Evolutionary conservation across 805 yeast genomes (phyloP).

Genomic region (Pichia heedii): DNA sequence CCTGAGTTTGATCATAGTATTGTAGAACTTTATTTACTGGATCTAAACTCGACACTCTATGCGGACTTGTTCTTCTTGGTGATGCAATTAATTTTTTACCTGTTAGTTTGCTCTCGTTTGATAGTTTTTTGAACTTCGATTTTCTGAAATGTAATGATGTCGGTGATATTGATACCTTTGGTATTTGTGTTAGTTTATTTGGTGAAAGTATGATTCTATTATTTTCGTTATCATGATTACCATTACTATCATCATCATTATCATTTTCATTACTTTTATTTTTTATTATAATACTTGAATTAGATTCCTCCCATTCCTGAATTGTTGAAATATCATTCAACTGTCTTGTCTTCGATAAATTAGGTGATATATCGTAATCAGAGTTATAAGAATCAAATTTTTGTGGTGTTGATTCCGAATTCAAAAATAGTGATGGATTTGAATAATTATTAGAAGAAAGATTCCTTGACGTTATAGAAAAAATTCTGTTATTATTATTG

Average conservation of each 20-base stretch:
- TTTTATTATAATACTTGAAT: constrained; percentile 6
- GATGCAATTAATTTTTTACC: constrained; percentile 11
- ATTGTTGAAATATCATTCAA: background rate
- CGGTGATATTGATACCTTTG: background rate
- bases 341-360: background rate
- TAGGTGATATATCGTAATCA: constrained; percentile 1
- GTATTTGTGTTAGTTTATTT: background rate
- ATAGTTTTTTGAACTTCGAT: background rate
- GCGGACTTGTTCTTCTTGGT: constrained; percentile 14
- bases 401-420: constrained; percentile 8
- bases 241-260: background rate
- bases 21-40: constrained; percentile 6
- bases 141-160: background rate
- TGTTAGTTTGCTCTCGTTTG: constrained; percentile 6
- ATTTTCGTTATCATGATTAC: constrained; percentile 1
- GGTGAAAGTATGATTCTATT: background rate
- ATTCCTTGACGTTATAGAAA: background rate
- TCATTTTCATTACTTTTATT: background rate
- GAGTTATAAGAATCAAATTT: background rate
- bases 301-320: constrained; percentile 3
- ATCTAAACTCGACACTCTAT: constrained; percentile 14
- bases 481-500: too few relatives aligned
- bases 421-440: background rate
- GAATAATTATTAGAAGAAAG: background rate
- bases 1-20: background rate